These are phyloP conservation scores for Cunninghamia lanceolata DNA, from an alignment of 75 land plant species.

Conservation along the genomic window DNA sequence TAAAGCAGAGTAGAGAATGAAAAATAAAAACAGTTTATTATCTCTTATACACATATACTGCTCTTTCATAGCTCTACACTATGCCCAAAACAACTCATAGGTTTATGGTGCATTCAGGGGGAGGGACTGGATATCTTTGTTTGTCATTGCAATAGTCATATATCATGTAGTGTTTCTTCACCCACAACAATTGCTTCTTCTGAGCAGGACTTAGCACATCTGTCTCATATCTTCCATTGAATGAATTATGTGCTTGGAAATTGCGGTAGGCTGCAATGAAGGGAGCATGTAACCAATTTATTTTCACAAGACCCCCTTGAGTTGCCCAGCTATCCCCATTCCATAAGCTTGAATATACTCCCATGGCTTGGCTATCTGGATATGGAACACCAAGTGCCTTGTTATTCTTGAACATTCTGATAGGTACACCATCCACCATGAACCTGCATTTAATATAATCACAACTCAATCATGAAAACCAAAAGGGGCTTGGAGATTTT, in stretches of 20 bases:
- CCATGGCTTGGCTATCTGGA: constrained; percentile 32
- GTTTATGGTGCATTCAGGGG: neutral
- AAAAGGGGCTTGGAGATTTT: neutral
- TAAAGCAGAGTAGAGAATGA: no score
- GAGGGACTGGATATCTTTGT: constrained; percentile 11
- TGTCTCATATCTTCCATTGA: neutral
- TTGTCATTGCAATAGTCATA: constrained; percentile 25
- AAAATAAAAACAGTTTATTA: no score
- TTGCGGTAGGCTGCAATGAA: constrained; percentile 26
- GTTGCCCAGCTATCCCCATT: constrained; percentile 47
- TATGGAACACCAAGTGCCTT: constrained; percentile 32
- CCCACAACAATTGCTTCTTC: constrained; percentile 16
- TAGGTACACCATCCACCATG: constrained; percentile 31
- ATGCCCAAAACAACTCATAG: no score
- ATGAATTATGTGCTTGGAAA: neutral
- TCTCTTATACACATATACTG: no score
- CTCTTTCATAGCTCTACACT: no score
- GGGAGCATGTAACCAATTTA: constrained; percentile 39
- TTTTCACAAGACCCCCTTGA: constrained; percentile 34
- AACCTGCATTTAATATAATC: constrained; percentile 17
- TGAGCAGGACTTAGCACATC: neutral
- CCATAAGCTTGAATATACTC: constrained; percentile 40
- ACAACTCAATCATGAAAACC: neutral
- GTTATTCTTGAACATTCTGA: constrained; percentile 40
- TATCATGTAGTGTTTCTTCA: constrained; percentile 28